A percentile compares a stretch with the other conserved stretches of the same genome.
phyloP scores from a whole-genome alignment of 768 basidiomycete species.

The Cystofilobasidium macerans region DNA sequence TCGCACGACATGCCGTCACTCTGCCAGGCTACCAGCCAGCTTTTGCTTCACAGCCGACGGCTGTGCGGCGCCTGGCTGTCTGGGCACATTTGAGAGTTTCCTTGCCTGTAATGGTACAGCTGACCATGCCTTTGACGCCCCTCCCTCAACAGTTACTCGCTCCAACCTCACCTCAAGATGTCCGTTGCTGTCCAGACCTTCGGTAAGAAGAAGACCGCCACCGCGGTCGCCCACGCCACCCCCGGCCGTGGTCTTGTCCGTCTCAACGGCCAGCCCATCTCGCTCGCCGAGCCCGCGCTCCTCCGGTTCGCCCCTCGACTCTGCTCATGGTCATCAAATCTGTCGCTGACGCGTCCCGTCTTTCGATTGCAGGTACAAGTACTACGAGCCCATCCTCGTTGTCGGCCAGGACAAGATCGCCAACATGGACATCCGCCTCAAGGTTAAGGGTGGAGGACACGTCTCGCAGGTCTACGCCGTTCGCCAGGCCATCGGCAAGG shows the following conservation, averaged over 20 bases:
- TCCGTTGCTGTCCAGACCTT: constrained; percentile 83
- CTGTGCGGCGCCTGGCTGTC: too few species aligned
- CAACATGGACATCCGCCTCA: constrained; percentile 86
- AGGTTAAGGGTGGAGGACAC: constrained; percentile 98
- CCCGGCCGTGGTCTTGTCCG: constrained; percentile 94
- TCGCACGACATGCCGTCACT: too few species aligned
- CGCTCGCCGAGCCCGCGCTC: constrained; percentile 78
- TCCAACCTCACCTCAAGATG: constrained; percentile 32
- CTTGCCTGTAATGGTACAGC: not conserved
- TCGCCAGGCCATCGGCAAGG: constrained; percentile 97
- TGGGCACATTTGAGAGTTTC: too few species aligned
- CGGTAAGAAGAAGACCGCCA: constrained; percentile 99
- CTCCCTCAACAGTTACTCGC: constrained; percentile 3
- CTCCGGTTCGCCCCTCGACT: constrained; percentile 46
- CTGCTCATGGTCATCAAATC: not conserved
- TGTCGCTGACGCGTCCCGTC: not conserved
- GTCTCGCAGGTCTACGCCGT: constrained; percentile 98
- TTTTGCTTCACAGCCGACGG: too few species aligned
- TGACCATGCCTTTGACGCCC: not conserved
- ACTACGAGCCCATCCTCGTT: constrained; percentile 94
- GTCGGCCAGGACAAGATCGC: constrained; percentile 79
- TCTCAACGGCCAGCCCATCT: constrained; percentile 92
- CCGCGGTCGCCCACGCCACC: constrained; percentile 91
- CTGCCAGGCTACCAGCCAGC: too few species aligned
- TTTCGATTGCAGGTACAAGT: constrained; percentile 58